These are phyloP conservation scores for Porphyrellus cyaneotinctus DNA, from an alignment of 768 basidiomycete species.

Conservation along the genomic window DNA sequence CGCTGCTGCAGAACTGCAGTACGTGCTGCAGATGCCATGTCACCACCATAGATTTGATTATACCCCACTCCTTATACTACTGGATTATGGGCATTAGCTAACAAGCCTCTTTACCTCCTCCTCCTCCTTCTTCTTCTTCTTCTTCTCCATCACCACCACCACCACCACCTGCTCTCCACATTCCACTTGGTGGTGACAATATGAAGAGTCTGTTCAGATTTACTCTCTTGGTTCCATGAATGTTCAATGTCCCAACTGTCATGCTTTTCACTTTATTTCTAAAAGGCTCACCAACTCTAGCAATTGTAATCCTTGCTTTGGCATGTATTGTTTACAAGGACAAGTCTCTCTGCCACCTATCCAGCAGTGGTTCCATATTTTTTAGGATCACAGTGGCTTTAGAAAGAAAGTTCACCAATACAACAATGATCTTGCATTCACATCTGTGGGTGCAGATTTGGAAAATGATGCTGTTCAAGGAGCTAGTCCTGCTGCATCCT, in stretches of 20 bases:
- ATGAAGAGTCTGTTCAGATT: constrained; percentile 5
- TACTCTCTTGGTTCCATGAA: constrained; percentile 8
- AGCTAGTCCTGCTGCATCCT: constrained; percentile 15
- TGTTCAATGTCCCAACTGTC: constrained; percentile 11
- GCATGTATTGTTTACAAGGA: constrained; percentile 27
- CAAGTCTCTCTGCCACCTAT: constrained; percentile 22
- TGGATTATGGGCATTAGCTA: no score
- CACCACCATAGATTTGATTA: no score
- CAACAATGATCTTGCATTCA: constrained; percentile 25
- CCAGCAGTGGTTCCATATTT: constrained; percentile 10
- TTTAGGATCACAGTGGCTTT: constrained; percentile 17
- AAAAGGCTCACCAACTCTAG: constrained; percentile 8
- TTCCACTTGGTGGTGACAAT: constrained; percentile 12
- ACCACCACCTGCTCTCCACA: not conserved
- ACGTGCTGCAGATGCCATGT: no score
- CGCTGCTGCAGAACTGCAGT: no score
- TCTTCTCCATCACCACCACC: not conserved
- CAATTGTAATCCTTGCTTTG: constrained; percentile 13
- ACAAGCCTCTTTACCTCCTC: no score
- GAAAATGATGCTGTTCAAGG: not conserved
- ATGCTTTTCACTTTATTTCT: constrained; percentile 15
- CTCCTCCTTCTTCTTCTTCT: no score
- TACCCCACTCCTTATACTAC: no score
- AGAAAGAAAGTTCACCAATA: constrained; percentile 37
- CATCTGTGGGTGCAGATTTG: constrained; percentile 2